Base-by-base conservation (phyloP, 2,329 filamentous ascomycete genomes). In the Ophiostoma ips region DNA sequence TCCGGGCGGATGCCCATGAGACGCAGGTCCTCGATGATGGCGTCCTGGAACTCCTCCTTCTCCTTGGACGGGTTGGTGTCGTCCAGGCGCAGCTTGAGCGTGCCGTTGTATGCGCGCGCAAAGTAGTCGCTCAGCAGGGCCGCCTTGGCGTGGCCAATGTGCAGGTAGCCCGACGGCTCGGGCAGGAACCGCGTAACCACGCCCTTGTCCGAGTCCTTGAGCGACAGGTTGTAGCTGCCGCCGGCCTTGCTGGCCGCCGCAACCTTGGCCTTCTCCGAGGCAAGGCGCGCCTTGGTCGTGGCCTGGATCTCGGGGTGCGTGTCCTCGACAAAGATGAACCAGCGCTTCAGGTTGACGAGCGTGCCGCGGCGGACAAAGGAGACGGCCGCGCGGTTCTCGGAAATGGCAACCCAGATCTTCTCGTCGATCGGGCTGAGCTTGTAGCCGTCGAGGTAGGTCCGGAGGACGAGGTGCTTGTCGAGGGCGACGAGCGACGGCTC, bases 11-110 rank as follows among this genome's bases (percentile, higher is more conserved):
- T 86, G 30, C 89, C 90, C 75, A 98, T 87, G 49, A 96, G 75
- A 46, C 81, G 80, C 47, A 95, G 76, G 66, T 98, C 92, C 69
- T 95, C 84, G 36, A 95, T 73, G 55, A 98, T 98, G 5, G 88
- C 77, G 67, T 96, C 88, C 64, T 96, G 83, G 64, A 83, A 98
- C 69, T 96, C 92, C 64, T 90, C 81, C 71, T 94, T 95, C 73
- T 98, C 92, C 66, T 96, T 96, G 53, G 84, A 82, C 8, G 92
- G 92, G 68, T 98, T 98, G 51, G 92, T 98, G 63, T 98, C 92
- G 63, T 98, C 92, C 62, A 98, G 92, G 53, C 92, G 85, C 46
- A 96, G 78, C 53, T 94, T 81, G 59, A 98, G 74, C 60, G 84
- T 94, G 60, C 92, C 92, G 53, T 90, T 82, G 72, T 94, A 94